Base-by-base conservation (phyloP, 306 rosid genomes). In the Fagus crenata region DNA sequence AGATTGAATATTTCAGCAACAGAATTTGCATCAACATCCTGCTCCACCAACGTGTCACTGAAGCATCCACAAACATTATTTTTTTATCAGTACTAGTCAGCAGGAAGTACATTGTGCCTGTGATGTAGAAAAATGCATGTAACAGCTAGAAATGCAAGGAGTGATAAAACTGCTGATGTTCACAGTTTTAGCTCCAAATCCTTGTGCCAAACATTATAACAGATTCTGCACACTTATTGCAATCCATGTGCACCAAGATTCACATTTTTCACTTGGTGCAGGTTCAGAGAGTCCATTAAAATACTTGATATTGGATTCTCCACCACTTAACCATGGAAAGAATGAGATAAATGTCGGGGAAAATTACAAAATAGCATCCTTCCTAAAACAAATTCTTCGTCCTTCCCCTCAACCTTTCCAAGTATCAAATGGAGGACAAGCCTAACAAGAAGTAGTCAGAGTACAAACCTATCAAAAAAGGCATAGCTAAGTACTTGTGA, bases 31-130 rank as follows among this genome's bases (percentile, higher is more conserved):
- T 79, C 89, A 41, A 53, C 86, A 41, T 89, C 89, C 78, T 89
- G 73, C 92, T 95, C 99, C 78, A 95, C 86, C 84, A 91, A 82
- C 37, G 88, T 69, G 84, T 95, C 99, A 83, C 99, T 95, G 85
- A 22, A 77, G 79, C 85, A 79, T 37, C 73, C 80, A 81, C 32
- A 80, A 64, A 80, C 43, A 84, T 35, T 40, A 42, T 40, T 69
- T 46, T 46, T 7, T 7, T 9, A 46, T 37, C 69, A 76, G 80
- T 74, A 78, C 55, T 17, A 59, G 69, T 84, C 69, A 74, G 77
- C 82, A 82, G 53, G 75, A 75, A 68, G 55, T 68, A 72, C 37
- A 15, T 67, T 35, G 61, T 60, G 78, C 37, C 61, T 15, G 49
- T 35, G 46, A 69, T 61, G 72, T 59, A 77, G 58, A 80, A 43